A percentile compares a stretch with the other conserved stretches of the same genome.
Conservation (phyloP, 1,284 basidiomycete genomes). For the Ceratobasidium sp. region DNA sequence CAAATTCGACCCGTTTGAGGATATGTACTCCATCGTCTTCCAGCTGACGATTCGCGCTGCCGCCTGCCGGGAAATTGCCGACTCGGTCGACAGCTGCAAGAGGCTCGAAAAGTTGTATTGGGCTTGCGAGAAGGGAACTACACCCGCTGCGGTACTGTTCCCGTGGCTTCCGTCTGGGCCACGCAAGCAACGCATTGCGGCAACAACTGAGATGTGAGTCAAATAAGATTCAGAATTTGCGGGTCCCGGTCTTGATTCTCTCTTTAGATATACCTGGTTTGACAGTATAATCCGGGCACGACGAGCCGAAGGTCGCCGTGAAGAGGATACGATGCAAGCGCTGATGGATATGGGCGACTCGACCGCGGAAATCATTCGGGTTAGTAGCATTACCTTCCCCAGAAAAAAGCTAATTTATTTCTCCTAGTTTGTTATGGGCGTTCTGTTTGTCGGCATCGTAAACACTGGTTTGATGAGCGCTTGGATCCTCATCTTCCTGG, state of each 20-base stretch:
- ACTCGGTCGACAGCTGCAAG: slow-evolving; percentile 26
- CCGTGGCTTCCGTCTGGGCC: slow-evolving; percentile 31
- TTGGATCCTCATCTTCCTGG: slow-evolving; percentile 32
- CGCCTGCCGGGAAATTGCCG: slow-evolving; percentile 23
- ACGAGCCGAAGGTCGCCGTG: slow-evolving; percentile 15
- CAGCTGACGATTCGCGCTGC: slow-evolving; percentile 21
- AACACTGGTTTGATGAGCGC: slow-evolving; percentile 40
- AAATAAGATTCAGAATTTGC: not conserved
- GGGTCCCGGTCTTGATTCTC: too few species aligned
- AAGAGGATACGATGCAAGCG: slow-evolving; percentile 26
- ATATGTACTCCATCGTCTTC: slow-evolving; percentile 22
- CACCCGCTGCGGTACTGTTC: slow-evolving; percentile 13
- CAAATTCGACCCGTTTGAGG: slow-evolving; percentile 27
- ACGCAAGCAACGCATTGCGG: not conserved
- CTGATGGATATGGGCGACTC: slow-evolving; percentile 22
- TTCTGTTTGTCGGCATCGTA: slow-evolving; percentile 28
- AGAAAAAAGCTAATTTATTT: too few species aligned
- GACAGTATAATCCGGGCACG: slow-evolving; percentile 24
- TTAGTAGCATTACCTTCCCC: not conserved
- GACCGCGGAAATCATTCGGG: slow-evolving; percentile 16
- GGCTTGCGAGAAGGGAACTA: slow-evolving; percentile 14
- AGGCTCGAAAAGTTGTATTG: slow-evolving; percentile 24
- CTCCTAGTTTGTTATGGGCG: slow-evolving; percentile 14
- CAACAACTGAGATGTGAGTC: slow-evolving; percentile 20
- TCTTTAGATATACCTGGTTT: slow-evolving; percentile 6